Conservation (phyloP, 176 grass and related monocot genomes). For the Lolium multiflorum region DNA sequence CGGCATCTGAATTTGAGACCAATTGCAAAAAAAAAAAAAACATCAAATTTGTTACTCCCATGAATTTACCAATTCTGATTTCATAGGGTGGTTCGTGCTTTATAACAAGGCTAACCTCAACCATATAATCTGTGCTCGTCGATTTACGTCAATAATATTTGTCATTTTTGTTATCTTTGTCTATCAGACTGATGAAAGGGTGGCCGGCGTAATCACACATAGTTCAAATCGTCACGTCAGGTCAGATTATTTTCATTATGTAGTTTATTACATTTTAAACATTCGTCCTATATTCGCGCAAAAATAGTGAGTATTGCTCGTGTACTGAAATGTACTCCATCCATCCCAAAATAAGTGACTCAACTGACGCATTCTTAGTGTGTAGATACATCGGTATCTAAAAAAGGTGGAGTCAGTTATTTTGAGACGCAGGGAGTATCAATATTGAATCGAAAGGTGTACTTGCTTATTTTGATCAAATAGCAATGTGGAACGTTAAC, state of each 20-base stretch:
- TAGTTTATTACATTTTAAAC: background rate
- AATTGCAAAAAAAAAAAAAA: too few relatives aligned
- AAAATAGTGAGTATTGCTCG: too few relatives aligned
- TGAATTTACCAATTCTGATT: background rate
- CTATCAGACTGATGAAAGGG: background rate
- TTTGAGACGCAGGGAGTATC: too few relatives aligned
- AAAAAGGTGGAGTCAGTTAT: too few relatives aligned
- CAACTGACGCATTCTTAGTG: too few relatives aligned
- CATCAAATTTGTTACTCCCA: too few relatives aligned
- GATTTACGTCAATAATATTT: background rate
- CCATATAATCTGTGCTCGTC: background rate
- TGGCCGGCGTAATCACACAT: background rate
- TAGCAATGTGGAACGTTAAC: background rate
- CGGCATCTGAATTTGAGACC: background rate
- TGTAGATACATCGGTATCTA: too few relatives aligned
- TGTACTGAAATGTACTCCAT: background rate
- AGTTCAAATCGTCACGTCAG: slow-evolving; percentile 25
- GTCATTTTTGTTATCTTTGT: background rate
- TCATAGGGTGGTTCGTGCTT: background rate
- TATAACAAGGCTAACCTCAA: background rate
- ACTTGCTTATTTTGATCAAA: background rate
- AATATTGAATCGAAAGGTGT: background rate
- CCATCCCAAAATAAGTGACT: too few relatives aligned
- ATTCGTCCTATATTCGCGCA: background rate
- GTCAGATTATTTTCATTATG: slow-evolving; percentile 4